Percentiles rank a stretch among this genome's conserved stretches.
Evolutionary conservation across 176 grass and related monocot genomes (phyloP).

Genomic region (Pharus latifolius): DNA sequence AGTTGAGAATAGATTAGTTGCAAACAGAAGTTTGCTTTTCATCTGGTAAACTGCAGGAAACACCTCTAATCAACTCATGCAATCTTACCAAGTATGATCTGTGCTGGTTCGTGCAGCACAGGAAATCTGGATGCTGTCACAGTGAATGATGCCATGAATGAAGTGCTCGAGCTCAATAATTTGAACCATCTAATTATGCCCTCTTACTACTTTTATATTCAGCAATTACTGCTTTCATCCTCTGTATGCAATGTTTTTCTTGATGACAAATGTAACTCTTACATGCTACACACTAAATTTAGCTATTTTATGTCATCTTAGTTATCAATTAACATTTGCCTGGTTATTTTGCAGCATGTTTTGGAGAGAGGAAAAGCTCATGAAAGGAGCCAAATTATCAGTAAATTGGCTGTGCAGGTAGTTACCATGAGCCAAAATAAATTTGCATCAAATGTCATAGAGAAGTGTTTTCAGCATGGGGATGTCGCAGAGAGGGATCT

Average conservation of each 20-base stretch:
- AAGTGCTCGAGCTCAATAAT: not conserved
- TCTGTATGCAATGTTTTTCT: too few species aligned
- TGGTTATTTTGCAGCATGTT: slow-evolving; percentile 67
- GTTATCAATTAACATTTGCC: not conserved
- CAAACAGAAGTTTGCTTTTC: not conserved
- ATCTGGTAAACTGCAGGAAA: not conserved
- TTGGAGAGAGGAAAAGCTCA: slow-evolving; percentile 60
- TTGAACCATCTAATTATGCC: not conserved
- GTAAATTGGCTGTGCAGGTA: slow-evolving; percentile 64
- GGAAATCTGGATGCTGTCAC: not conserved
- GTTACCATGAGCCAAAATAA: slow-evolving; percentile 98
- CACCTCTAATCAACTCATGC: not conserved
- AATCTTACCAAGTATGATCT: not conserved
- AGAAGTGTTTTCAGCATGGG: slow-evolving; percentile 90
- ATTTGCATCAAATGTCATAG: slow-evolving; percentile 90
- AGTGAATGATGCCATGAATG: slow-evolving; percentile 1
- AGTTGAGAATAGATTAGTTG: not conserved
- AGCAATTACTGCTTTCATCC: too few species aligned
- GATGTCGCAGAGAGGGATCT: slow-evolving; percentile 49
- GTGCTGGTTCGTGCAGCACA: not conserved
- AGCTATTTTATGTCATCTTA: not conserved
- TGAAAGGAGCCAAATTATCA: slow-evolving; percentile 81
- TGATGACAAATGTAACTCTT: too few species aligned
- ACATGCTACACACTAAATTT: not conserved
- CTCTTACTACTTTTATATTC: too few species aligned